Conservation (phyloP, 148 eudicot species). For the Silene conica region DNA sequence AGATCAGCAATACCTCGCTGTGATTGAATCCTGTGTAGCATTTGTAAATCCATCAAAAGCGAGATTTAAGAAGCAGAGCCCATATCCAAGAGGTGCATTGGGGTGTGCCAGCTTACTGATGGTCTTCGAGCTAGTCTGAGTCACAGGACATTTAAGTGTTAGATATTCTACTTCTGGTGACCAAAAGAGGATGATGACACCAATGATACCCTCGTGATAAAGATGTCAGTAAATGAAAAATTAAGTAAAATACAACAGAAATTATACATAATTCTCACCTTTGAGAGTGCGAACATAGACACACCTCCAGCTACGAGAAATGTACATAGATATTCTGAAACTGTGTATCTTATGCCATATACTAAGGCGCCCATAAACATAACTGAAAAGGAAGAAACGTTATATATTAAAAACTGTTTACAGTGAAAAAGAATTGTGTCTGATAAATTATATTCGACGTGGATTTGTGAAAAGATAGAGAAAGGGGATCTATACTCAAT, state of each 20-base stretch:
- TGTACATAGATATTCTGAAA: conserved; percentile 73
- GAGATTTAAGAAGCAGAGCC: conserved; percentile 87
- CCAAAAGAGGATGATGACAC: not conserved
- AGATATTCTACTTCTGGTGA: not conserved
- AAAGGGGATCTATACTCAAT: not conserved
- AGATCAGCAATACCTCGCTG: conserved; percentile 47
- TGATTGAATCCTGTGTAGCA: conserved; percentile 96
- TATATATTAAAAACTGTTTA: not conserved
- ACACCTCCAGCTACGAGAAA: conserved; percentile 97
- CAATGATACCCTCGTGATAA: not conserved
- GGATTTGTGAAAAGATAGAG: not conserved
- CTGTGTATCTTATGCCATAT: conserved; percentile 65
- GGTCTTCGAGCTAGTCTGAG: conserved; percentile 89
- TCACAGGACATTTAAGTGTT: not conserved
- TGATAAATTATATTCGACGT: not conserved
- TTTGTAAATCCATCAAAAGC: conserved; percentile 98
- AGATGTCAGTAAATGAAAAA: not conserved
- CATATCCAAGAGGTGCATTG: conserved; percentile 95
- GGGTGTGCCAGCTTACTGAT: conserved; percentile 91
- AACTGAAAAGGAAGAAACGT: conserved; percentile 40
- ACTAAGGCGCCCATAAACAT: conserved; percentile 89
- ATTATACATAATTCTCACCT: conserved; percentile 38
- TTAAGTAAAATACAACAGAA: not conserved
- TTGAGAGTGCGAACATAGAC: conserved; percentile 74
- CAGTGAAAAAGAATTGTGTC: not conserved